Conservation (phyloP, 257 asterid species). For the Paraleonurus japonicus region DNA sequence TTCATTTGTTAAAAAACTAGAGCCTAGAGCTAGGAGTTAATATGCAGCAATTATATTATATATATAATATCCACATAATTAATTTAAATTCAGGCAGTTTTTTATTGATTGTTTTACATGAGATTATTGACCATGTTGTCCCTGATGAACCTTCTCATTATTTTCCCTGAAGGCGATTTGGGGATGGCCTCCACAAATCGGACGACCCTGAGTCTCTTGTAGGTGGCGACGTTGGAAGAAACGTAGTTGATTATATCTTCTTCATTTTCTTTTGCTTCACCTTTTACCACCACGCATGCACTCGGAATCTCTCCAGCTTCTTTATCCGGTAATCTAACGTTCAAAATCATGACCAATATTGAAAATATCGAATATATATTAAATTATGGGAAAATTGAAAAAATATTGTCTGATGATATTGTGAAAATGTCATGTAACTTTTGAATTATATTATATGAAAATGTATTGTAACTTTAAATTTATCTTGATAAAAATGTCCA, state of each 20-base stretch:
- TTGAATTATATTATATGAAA: too few species aligned
- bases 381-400: too few species aligned
- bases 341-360: not conserved
- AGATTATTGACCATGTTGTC: slow-evolving; percentile 47
- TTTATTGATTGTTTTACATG: not conserved
- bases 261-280: slow-evolving; percentile 53
- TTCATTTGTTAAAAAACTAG: not conserved
- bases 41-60: not conserved
- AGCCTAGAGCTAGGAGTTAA: too few species aligned
- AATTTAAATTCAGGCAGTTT: not conserved
- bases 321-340: slow-evolving; percentile 64
- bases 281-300: slow-evolving; percentile 75
- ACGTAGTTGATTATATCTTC: slow-evolving; percentile 70
- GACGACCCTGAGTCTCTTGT: slow-evolving; percentile 60
- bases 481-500: too few species aligned
- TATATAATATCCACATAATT: too few species aligned
- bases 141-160: slow-evolving; percentile 76
- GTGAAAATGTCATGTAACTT: too few species aligned
- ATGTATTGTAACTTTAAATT: too few species aligned
- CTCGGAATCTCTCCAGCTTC: slow-evolving; percentile 88
- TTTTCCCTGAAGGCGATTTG: slow-evolving; percentile 88
- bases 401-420: too few species aligned
- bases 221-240: slow-evolving; percentile 64
- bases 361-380: not conserved
- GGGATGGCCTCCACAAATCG: slow-evolving; percentile 79